phyloP scores from a whole-genome alignment of 176 grass and related monocot genomes.

The Cymbopogon citratus region DNA sequence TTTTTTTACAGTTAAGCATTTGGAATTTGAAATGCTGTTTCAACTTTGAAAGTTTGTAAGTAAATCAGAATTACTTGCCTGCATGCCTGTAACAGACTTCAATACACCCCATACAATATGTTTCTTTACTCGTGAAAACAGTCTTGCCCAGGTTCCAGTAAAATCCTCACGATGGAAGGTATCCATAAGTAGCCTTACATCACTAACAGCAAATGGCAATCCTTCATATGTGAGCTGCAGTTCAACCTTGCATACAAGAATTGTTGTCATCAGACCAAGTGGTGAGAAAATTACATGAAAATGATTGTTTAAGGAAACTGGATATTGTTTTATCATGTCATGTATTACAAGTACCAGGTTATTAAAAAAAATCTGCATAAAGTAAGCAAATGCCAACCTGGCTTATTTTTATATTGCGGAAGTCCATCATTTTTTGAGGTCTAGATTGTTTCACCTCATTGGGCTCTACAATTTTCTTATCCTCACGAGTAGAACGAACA shows the following conservation, averaged over 20 bases:
- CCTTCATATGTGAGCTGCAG: slow-evolving; percentile 94
- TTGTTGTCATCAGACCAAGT: slow-evolving; percentile 9
- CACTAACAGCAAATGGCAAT: slow-evolving; percentile 70
- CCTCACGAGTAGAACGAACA: slow-evolving; percentile 54
- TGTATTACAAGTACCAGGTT: slow-evolving; percentile 11
- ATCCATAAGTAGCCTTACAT: slow-evolving; percentile 96
- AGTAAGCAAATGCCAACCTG: slow-evolving; percentile 57
- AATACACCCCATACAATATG: slow-evolving; percentile 96
- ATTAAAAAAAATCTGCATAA: slow-evolving; percentile 13
- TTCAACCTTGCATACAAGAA: slow-evolving; percentile 75
- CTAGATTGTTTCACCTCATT: slow-evolving; percentile 70
- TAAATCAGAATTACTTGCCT: slow-evolving; percentile 49
- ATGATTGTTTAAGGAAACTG: slow-evolving; percentile 18
- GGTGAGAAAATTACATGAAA: slow-evolving; percentile 16
- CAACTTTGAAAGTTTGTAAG: slow-evolving; percentile 2
- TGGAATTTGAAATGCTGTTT: slow-evolving; percentile 6
- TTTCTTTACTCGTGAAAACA: slow-evolving; percentile 92
- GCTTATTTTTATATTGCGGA: slow-evolving; percentile 90
- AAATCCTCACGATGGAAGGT: slow-evolving; percentile 95
- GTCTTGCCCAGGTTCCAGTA: slow-evolving; percentile 80
- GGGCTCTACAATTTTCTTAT: slow-evolving; percentile 67
- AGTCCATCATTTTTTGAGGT: slow-evolving; percentile 84
- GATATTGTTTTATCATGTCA: slow-evolving; percentile 15
- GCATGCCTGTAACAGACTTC: slow-evolving; percentile 96
- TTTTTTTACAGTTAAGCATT: slow-evolving; percentile 3